phyloP scores from a whole-genome alignment of 1,139 yeast species.

The Geotrichum phurueaensis region DNA sequence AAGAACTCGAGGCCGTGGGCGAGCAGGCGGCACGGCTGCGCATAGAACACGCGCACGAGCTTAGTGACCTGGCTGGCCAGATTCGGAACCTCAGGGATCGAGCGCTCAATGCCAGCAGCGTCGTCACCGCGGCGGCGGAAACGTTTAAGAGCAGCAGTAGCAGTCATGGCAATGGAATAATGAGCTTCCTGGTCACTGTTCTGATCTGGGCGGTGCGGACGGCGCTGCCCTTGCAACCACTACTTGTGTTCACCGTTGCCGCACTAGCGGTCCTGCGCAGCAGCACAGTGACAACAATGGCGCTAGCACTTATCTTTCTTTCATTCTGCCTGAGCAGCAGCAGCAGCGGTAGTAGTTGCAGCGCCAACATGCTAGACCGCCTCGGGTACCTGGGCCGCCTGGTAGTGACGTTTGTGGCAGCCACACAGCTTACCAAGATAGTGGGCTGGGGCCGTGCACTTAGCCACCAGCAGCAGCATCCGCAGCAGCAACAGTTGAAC shows the following conservation, averaged over 20 bases:
- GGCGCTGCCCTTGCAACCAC: background rate
- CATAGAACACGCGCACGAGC: background rate
- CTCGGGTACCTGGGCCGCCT: no score
- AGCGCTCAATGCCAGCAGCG: background rate
- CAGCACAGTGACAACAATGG: background rate
- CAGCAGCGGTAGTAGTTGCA: background rate
- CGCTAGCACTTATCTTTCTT: no score
- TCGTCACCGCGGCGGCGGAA: background rate
- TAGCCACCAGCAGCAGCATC: no score
- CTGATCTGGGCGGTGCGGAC: background rate
- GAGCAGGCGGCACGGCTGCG: background rate
- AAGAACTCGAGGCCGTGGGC: background rate
- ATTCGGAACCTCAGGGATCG: background rate
- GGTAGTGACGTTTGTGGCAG: no score
- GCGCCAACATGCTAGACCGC: no score
- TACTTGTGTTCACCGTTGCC: background rate
- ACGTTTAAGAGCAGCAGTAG: background rate
- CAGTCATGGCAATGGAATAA: background rate
- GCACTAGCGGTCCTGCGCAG: background rate
- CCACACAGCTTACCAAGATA: no score
- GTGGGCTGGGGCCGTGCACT: no score
- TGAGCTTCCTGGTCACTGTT: background rate
- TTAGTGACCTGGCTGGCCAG: background rate
- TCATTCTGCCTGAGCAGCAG: no score
- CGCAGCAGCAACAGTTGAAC: no score